phyloP scores from a whole-genome alignment of 345 rosid species.

The Bruguiera parviflora region DNA sequence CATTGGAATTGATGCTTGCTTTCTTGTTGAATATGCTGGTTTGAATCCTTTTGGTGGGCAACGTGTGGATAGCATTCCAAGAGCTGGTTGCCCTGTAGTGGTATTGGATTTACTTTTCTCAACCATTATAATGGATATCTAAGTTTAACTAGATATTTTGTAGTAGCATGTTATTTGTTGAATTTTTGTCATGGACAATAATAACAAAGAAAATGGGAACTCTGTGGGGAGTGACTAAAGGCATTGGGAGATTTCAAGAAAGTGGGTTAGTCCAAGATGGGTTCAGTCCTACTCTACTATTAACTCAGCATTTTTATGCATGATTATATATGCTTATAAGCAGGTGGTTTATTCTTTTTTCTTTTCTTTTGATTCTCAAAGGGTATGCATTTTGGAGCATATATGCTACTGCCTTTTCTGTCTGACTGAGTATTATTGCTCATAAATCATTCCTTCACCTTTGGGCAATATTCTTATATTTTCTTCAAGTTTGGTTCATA shows the following conservation, averaged over 20 bases:
- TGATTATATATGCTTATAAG: no score
- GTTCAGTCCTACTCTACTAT: neutral
- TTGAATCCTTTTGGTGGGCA: conserved; percentile 92
- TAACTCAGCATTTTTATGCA: no score
- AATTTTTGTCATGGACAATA: neutral
- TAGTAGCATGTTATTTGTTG: neutral
- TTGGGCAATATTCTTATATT: no score
- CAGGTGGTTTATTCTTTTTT: no score
- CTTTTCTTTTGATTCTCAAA: no score
- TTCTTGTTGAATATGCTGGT: conserved; percentile 96
- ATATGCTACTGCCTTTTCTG: no score
- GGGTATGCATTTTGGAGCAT: no score
- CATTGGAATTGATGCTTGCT: conserved; percentile 92
- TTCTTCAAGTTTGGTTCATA: no score
- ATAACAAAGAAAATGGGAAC: no score
- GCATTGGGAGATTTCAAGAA: neutral
- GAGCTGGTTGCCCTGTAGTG: conserved; percentile 97
- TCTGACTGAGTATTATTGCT: no score
- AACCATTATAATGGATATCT: neutral
- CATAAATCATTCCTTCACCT: no score
- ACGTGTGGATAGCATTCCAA: conserved; percentile 81
- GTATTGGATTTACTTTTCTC: conserved; percentile 35
- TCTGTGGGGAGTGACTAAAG: no score
- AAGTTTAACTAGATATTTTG: neutral
- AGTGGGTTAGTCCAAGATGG: neutral